Conservation (phyloP, 2,329 filamentous ascomycete genomes). For the Scedosporium aurantiacum region DNA sequence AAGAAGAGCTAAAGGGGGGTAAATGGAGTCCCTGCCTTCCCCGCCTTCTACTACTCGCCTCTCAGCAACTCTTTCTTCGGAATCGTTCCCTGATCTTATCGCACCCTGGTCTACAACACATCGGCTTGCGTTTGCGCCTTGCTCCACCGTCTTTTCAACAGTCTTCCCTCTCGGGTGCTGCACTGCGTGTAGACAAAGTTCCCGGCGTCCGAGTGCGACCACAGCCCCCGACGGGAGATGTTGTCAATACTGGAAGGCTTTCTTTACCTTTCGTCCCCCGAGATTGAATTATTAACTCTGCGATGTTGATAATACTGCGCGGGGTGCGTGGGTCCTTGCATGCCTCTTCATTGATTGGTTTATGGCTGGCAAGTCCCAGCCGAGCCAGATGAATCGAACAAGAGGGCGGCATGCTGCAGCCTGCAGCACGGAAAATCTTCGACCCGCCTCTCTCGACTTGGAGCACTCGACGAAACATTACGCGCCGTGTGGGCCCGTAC, state of each 20-base stretch:
- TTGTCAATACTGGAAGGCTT: background rate
- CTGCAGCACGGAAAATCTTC: background rate
- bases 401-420: background rate
- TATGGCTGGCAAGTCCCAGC: background rate
- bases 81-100: background rate
- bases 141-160: background rate
- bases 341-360: background rate
- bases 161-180: background rate
- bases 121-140: background rate
- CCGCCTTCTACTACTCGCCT: background rate
- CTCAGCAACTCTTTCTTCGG: background rate
- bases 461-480: background rate
- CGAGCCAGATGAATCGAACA: background rate
- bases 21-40: background rate
- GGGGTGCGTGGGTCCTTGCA: background rate
- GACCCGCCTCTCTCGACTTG: background rate
- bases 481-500: background rate
- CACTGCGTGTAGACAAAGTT: too few relatives aligned
- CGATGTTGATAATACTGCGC: background rate
- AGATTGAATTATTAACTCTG: background rate
- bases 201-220: background rate
- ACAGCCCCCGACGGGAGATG: background rate
- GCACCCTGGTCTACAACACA: background rate
- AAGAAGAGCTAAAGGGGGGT: slow-evolving; percentile 40
- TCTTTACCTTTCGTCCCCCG: background rate